A percentile compares a stretch with the other conserved stretches of the same genome.
Evolutionary conservation across 305 asterid species (phyloP).

Genomic region (Fraxinus angustifolia): DNA sequence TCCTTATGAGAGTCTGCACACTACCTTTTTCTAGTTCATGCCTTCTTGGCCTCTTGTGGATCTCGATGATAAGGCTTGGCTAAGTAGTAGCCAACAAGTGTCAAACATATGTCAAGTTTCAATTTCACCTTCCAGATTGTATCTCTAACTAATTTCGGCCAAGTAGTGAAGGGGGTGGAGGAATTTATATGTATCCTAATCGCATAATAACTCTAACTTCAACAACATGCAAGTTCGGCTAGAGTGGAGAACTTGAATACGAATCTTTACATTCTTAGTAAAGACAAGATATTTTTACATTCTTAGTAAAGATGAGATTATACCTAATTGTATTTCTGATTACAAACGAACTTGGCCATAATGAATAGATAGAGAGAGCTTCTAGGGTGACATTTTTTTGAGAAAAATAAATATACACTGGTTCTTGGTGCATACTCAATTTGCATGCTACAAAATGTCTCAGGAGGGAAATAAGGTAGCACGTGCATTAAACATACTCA

Average conservation of each 20-base stretch:
- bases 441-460: background rate
- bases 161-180: background rate
- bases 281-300: background rate
- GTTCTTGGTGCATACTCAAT: background rate
- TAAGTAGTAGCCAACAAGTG: background rate
- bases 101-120: background rate
- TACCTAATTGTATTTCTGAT: background rate
- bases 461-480: background rate
- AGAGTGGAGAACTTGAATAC: background rate
- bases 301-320: background rate
- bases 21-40: background rate
- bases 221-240: background rate
- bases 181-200: background rate
- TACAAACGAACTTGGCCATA: background rate
- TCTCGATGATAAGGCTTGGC: background rate
- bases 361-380: background rate
- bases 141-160: background rate
- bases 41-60: background rate
- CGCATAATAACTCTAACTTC: background rate
- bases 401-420: background rate
- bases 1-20: background rate
- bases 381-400: background rate
- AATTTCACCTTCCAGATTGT: background rate
- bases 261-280: background rate
- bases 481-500: background rate